These are phyloP conservation scores for Symbiodinium natans DNA, from an alignment of 73 alveolate genomes.

Conservation along the genomic window DNA sequence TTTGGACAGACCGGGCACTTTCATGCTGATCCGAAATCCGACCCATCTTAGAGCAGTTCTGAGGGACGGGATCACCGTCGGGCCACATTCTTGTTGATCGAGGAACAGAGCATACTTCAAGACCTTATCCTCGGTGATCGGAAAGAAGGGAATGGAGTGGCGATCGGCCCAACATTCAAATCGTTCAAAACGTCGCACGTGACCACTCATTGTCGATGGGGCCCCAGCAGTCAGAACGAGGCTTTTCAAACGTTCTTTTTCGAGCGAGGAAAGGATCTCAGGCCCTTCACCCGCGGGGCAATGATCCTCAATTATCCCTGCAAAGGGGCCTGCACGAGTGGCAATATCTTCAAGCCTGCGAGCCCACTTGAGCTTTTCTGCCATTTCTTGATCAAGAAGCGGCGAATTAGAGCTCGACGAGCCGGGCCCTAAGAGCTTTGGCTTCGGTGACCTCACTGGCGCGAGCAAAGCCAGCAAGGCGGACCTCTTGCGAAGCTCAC, in stretches of 20 bases:
- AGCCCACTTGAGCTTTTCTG: constrained; percentile 9
- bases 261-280: not conserved
- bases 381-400: not conserved
- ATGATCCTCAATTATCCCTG: too few relatives aligned
- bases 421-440: not conserved
- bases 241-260: not conserved
- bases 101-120: not conserved
- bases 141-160: not conserved
- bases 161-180: not conserved
- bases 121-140: not conserved
- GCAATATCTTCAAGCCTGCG: constrained; percentile 4
- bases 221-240: not conserved
- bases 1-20: not conserved
- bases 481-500: not conserved
- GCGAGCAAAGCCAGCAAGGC: not conserved
- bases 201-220: not conserved
- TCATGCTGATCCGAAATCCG: not conserved
- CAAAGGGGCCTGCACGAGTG: not conserved
- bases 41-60: not conserved
- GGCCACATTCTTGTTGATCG: not conserved
- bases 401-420: not conserved
- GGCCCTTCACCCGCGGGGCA: not conserved
- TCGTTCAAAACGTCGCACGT: not conserved
- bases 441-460: not conserved
- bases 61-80: not conserved